These are phyloP conservation scores for Endothia cerciana DNA, from an alignment of 2,329 filamentous ascomycete species.

Conservation along the genomic window DNA sequence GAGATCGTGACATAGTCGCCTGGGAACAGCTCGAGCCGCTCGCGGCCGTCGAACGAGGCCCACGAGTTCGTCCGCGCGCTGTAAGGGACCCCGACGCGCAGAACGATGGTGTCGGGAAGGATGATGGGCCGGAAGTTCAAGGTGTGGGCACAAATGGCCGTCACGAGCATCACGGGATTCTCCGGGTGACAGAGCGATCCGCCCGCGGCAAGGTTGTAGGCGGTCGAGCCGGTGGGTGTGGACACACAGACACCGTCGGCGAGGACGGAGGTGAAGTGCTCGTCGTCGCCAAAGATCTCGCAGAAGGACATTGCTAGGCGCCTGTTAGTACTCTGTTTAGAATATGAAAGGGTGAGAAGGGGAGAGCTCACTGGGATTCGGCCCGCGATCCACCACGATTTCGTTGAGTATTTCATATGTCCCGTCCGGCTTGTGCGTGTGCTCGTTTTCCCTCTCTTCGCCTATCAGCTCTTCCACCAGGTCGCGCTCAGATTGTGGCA, in stretches of 20 bases:
- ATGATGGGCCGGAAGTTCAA: conserved; percentile 96
- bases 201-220: conserved; percentile 95
- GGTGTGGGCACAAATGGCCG: conserved; percentile 92
- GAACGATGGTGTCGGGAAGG: conserved; percentile 91
- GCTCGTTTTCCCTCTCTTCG: conserved; percentile 79
- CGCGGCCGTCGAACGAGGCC: conserved; percentile 97
- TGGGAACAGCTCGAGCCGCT: conserved; percentile 77
- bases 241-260: conserved; percentile 94
- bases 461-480: conserved; percentile 89
- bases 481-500: conserved; percentile 57
- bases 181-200: conserved; percentile 94
- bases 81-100: conserved; percentile 93
- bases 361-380: conserved; percentile 76
- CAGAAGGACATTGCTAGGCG: conserved; percentile 80
- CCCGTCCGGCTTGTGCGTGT: conserved; percentile 82
- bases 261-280: conserved; percentile 91
- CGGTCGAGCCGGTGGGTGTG: conserved; percentile 91
- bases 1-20: conserved; percentile 87
- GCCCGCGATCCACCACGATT: conserved; percentile 92
- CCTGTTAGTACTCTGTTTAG: neutral
- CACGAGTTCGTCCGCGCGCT: conserved; percentile 86
- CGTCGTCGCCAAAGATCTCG: conserved; percentile 92
- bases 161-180: conserved; percentile 93
- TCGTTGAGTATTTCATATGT: conserved; percentile 94
- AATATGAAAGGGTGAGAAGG: no score